Percentiles rank a stretch among this genome's conserved stretches.
These are phyloP conservation scores for Spiromastix sp. DNA, from an alignment of 2,329 filamentous ascomycete genomes.

Conservation along the genomic window DNA sequence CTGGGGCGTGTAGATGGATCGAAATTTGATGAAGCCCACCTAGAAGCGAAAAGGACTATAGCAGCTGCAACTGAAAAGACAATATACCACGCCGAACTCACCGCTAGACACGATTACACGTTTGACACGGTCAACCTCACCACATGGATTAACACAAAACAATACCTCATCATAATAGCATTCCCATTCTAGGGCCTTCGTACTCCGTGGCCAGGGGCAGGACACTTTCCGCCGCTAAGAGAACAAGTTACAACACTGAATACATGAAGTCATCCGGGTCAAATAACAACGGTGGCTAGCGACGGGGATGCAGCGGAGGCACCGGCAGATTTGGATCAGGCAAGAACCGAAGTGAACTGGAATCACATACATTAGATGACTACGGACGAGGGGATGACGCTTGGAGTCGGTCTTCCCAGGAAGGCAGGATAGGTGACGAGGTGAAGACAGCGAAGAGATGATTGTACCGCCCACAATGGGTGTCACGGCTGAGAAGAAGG, in stretches of 20 bases:
- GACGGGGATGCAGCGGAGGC: no score
- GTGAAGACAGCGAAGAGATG: no score
- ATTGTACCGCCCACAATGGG: no score
- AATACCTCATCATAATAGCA: conserved; percentile 12
- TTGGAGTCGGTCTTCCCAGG: no score
- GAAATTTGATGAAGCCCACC: conserved; percentile 4
- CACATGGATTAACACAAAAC: conserved; percentile 7
- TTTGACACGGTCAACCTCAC: conserved; percentile 6
- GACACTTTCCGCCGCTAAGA: conserved; percentile 1
- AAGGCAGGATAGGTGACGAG: no score
- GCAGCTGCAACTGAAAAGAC: conserved; percentile 7
- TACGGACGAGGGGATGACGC: no score
- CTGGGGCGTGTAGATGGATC: conserved; percentile 6
- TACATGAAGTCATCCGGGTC: neutral
- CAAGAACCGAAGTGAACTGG: no score
- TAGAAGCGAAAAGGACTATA: conserved; percentile 5
- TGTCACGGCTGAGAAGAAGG: no score
- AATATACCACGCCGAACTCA: conserved; percentile 5
- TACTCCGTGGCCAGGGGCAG: conserved; percentile 3
- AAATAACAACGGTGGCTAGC: neutral
- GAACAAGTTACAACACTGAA: neutral
- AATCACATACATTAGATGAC: no score
- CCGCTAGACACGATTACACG: conserved; percentile 7
- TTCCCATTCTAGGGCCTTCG: conserved; percentile 7
- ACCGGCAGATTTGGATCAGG: no score